Conservation (phyloP, 345 rosid genomes). For the Salix dunnii region DNA sequence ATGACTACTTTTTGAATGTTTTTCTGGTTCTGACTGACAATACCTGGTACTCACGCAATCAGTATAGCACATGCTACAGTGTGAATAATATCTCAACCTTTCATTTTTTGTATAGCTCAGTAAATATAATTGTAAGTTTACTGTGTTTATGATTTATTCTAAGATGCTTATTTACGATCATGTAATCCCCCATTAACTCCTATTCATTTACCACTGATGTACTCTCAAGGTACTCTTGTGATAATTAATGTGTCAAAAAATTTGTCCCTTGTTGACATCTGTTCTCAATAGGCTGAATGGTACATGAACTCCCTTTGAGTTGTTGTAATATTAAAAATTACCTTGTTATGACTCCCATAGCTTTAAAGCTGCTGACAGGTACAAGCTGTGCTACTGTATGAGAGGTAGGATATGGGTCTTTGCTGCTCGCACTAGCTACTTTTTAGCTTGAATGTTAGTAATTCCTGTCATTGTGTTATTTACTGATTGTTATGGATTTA, state of each 20-base stretch:
- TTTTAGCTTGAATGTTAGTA: conserved; percentile 45
- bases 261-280: conserved; percentile 15
- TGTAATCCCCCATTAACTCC: not conserved
- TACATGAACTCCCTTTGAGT: conserved; percentile 12
- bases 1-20: not conserved
- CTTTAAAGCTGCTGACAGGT: conserved; percentile 48
- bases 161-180: conserved; percentile 13
- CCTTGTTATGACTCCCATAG: conserved; percentile 31
- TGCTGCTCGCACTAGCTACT: conserved; percentile 49
- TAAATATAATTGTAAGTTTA: conserved; percentile 4
- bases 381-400: conserved; percentile 44
- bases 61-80: not conserved
- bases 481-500: conserved; percentile 19
- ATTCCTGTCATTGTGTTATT: conserved; percentile 32
- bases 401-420: conserved; percentile 51
- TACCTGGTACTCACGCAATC: not conserved
- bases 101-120: not conserved
- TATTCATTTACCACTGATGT: conserved; percentile 7
- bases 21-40: not conserved
- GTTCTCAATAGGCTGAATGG: conserved; percentile 9
- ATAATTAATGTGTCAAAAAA: conserved; percentile 18
- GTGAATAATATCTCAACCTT: not conserved
- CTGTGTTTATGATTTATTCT: conserved; percentile 6
- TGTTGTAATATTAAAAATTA: conserved; percentile 13
- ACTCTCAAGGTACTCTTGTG: conserved; percentile 15